Evolutionary conservation across 2,329 filamentous ascomycete genomes (phyloP).

Genomic region (Diplodia scrobiculata): DNA sequence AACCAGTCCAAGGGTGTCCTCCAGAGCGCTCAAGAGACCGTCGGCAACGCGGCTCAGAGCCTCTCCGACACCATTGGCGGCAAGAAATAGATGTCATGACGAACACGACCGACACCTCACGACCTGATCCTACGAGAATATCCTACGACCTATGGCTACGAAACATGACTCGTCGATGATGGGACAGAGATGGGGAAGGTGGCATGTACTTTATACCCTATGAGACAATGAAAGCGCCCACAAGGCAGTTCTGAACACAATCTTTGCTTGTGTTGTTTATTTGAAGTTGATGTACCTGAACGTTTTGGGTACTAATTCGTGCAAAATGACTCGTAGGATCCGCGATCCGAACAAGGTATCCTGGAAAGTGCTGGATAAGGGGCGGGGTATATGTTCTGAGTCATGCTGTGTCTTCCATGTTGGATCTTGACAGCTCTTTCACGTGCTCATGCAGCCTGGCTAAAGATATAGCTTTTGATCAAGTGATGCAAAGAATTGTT

Average conservation of each 20-base stretch:
- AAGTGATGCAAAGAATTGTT: not conserved
- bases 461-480: too few relatives aligned
- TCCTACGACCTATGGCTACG: not conserved
- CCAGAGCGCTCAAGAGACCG: constrained; percentile 47
- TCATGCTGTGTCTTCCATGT: not conserved
- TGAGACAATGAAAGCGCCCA: constrained; percentile 5
- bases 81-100: constrained; percentile 39
- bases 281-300: not conserved
- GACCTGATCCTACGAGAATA: not conserved
- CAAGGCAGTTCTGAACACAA: not conserved
- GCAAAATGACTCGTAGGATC: not conserved
- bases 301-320: not conserved
- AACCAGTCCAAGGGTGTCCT: constrained; percentile 47
- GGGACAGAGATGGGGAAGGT: not conserved
- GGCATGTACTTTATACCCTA: constrained; percentile 25
- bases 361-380: not conserved
- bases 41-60: constrained; percentile 46
- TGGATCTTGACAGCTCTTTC: not conserved
- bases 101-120: not conserved
- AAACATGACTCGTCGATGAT: not conserved
- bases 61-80: constrained; percentile 46
- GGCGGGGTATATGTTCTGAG: not conserved
- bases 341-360: not conserved
- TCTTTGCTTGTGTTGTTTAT: not conserved
- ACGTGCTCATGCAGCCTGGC: too few relatives aligned